Conservation (phyloP, 495 filamentous ascomycete species). For the Penicillium turbatum region DNA sequence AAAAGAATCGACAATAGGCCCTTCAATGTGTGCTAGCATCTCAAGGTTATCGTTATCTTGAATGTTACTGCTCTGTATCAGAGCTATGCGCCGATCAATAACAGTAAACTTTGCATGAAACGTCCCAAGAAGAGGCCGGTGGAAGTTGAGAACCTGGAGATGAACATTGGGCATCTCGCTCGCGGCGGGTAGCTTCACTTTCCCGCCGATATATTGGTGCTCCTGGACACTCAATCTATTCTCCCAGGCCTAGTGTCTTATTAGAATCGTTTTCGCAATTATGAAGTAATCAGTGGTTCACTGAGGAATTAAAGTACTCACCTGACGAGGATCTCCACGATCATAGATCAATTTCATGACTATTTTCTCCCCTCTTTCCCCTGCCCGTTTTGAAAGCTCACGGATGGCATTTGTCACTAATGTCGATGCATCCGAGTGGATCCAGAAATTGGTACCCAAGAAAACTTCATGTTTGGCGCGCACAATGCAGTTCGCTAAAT, state of each 20-base stretch:
- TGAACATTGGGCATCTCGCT: conserved; percentile 67
- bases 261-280: conserved; percentile 6
- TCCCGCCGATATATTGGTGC: conserved; percentile 50
- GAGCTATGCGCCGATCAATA: conserved; percentile 62
- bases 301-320: conserved; percentile 1
- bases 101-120: conserved; percentile 77
- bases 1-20: conserved; percentile 68
- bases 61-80: conserved; percentile 73
- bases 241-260: conserved; percentile 40
- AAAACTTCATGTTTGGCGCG: conserved; percentile 68
- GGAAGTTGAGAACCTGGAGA: conserved; percentile 69
- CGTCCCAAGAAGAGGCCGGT: conserved; percentile 67
- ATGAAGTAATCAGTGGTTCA: not conserved
- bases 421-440: conserved; percentile 59
- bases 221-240: conserved; percentile 57
- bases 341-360: conserved; percentile 76
- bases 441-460: conserved; percentile 73
- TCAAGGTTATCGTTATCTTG: conserved; percentile 75
- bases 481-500: conserved; percentile 72
- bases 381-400: conserved; percentile 63
- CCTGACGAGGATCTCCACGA: conserved; percentile 60
- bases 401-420: conserved; percentile 63
- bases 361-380: conserved; percentile 51
- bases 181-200: conserved; percentile 55
- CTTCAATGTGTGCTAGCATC: conserved; percentile 76